Conservation (phyloP, 768 basidiomycete species). For the Clavaria fumosa region DNA sequence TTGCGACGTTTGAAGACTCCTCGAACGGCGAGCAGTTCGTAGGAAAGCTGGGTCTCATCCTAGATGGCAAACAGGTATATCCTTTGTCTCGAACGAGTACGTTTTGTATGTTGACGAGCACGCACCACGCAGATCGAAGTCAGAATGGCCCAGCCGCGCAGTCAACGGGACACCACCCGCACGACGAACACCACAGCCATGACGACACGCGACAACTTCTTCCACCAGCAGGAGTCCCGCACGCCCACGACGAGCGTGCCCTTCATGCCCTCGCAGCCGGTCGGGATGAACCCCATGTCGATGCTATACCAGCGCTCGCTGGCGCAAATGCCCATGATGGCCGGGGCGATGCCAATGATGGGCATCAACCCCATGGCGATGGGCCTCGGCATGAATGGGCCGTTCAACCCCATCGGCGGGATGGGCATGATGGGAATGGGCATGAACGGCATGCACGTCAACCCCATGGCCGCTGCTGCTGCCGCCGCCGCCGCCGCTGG, state of each 20-base stretch:
- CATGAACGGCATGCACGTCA: slow-evolving; percentile 15
- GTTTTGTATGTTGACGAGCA: not conserved
- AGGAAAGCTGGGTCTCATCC: slow-evolving; percentile 74
- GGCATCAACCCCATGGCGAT: slow-evolving; percentile 44
- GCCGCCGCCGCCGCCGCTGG: too few species aligned
- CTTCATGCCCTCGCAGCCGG: slow-evolving; percentile 14
- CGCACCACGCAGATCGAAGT: slow-evolving; percentile 67
- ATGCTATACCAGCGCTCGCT: slow-evolving; percentile 85
- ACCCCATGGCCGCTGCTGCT: slow-evolving; percentile 28
- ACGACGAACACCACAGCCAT: slow-evolving; percentile 27
- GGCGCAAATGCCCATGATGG: slow-evolving; percentile 89
- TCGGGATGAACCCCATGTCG: slow-evolving; percentile 51
- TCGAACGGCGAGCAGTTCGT: slow-evolving; percentile 83
- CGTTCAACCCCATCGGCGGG: slow-evolving; percentile 22
- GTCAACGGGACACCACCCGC: slow-evolving; percentile 58
- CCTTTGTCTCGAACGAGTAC: too few species aligned
- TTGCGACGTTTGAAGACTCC: slow-evolving; percentile 90
- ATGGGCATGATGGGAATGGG: slow-evolving; percentile 29
- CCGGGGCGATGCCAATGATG: slow-evolving; percentile 43
- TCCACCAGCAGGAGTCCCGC: slow-evolving; percentile 13
- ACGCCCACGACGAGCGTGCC: slow-evolving; percentile 24
- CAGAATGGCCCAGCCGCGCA: slow-evolving; percentile 87
- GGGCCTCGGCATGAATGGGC: slow-evolving; percentile 27
- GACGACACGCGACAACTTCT: slow-evolving; percentile 4
- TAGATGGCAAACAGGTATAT: slow-evolving; percentile 88